Percentiles rank a stretch among this genome's conserved stretches.
phyloP scores from a whole-genome alignment of 2,329 filamentous ascomycete genomes.

The Aphanoascus verrucosus region DNA sequence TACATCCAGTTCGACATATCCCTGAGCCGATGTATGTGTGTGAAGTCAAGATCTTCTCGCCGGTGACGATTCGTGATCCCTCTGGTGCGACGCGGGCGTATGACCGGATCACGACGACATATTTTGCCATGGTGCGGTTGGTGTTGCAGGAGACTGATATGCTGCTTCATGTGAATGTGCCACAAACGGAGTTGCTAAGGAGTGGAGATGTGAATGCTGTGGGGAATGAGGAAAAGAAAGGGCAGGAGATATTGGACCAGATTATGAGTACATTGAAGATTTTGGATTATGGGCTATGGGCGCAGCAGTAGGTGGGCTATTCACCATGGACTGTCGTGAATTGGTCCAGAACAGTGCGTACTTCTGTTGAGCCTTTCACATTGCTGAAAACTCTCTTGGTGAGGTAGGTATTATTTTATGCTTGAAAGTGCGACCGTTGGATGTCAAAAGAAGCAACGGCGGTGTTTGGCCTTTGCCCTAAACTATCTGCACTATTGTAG shows the following conservation, averaged over 20 bases:
- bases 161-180: constrained; percentile 77
- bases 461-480: too few relatives aligned
- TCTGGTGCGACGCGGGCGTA: constrained; percentile 6
- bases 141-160: constrained; percentile 68
- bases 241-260: constrained; percentile 24
- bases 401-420: too few relatives aligned
- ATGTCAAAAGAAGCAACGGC: too few relatives aligned
- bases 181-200: constrained; percentile 64
- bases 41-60: constrained; percentile 16
- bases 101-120: constrained; percentile 44
- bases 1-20: constrained; percentile 42
- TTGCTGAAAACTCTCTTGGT: too few relatives aligned
- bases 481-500: too few relatives aligned
- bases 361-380: too few relatives aligned
- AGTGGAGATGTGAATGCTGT: constrained; percentile 58
- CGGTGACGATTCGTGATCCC: neutral
- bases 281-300: constrained; percentile 42
- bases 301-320: neutral
- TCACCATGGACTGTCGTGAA: neutral
- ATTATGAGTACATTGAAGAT: constrained; percentile 67
- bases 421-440: too few relatives aligned
- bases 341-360: neutral
- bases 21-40: constrained; percentile 14
- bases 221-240: constrained; percentile 52
- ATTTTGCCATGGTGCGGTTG: constrained; percentile 66